phyloP scores from a whole-genome alignment of 116 monocot genomes.

The Zostera marina region DNA sequence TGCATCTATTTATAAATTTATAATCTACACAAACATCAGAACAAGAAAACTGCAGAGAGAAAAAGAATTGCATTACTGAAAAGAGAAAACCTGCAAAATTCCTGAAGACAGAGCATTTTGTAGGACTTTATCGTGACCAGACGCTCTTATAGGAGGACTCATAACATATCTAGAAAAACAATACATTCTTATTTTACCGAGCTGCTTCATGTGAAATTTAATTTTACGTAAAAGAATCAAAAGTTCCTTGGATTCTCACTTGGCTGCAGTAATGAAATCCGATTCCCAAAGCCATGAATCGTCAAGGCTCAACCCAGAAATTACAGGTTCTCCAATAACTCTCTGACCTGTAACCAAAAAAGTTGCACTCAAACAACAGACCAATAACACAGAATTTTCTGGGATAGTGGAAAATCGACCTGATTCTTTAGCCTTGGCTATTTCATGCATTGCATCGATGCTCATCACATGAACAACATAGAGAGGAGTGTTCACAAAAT shows the following conservation, averaged over 20 bases:
- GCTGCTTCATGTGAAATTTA: background rate
- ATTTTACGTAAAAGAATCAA: background rate
- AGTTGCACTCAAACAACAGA: too few species aligned
- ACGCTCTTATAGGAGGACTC: conserved; percentile 89
- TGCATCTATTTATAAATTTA: too few species aligned
- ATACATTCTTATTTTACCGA: background rate
- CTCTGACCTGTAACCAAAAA: conserved; percentile 48
- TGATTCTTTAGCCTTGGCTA: conserved; percentile 74
- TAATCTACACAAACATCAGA: too few species aligned
- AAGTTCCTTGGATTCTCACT: conserved; percentile 20
- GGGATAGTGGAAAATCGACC: conserved; percentile 17
- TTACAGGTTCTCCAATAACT: conserved; percentile 94
- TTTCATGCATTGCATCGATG: conserved; percentile 93
- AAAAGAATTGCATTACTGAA: background rate
- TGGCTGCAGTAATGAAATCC: conserved; percentile 82
- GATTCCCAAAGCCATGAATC: conserved; percentile 92
- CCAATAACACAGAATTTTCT: too few species aligned
- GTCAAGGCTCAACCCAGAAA: conserved; percentile 77
- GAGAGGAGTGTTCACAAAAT: conserved; percentile 83
- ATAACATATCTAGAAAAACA: conserved; percentile 64
- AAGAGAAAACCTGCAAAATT: conserved; percentile 51
- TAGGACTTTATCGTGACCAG: conserved; percentile 80
- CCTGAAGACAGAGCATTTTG: conserved; percentile 87
- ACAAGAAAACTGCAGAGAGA: too few species aligned
- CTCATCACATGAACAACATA: conserved; percentile 99